Conservation (phyloP, 2,329 filamentous ascomycete genomes). For the Alternaria atra region DNA sequence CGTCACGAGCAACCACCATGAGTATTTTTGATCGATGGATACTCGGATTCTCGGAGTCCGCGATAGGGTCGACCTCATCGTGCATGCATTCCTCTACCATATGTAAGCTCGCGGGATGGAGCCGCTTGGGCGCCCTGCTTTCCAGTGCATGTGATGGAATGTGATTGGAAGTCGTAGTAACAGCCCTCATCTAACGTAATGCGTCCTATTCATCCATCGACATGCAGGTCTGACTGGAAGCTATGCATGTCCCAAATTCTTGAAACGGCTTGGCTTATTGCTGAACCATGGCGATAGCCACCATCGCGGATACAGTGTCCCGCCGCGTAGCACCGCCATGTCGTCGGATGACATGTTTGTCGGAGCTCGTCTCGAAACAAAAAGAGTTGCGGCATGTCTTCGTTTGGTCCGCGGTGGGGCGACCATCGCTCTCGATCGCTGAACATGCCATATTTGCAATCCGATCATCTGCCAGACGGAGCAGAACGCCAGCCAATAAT, state of each 20-base stretch:
- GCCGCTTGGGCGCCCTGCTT: conserved; percentile 26
- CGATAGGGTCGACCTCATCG: conserved; percentile 11
- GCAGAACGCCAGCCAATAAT: conserved; percentile 13
- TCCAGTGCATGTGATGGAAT: conserved; percentile 11
- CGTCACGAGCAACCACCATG: conserved; percentile 7
- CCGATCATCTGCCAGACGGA: conserved; percentile 9
- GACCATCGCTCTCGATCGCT: conserved; percentile 17
- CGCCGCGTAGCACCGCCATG: conserved; percentile 14
- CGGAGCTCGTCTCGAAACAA: conserved; percentile 1
- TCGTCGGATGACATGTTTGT: conserved; percentile 8
- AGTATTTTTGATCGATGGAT: conserved; percentile 4
- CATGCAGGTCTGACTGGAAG: conserved; percentile 21
- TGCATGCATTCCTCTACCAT: conserved; percentile 5
- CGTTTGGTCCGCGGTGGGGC: conserved; percentile 10
- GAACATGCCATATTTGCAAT: conserved; percentile 14
- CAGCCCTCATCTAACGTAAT: conserved; percentile 22
- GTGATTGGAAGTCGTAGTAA: conserved; percentile 12
- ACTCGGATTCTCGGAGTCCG: conserved; percentile 12
- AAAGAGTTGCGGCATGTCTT: conserved; percentile 1
- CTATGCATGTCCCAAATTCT: conserved; percentile 10
- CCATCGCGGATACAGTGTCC: conserved; percentile 3
- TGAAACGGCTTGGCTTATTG: conserved; percentile 16
- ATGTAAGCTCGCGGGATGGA: conserved; percentile 30
- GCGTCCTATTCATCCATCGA: conserved; percentile 9
- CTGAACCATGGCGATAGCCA: conserved; percentile 8